Percentiles rank a stretch among this genome's conserved stretches.
Conservation (phyloP, 2,329 filamentous ascomycete species). For the Aurifilum marmelostoma region DNA sequence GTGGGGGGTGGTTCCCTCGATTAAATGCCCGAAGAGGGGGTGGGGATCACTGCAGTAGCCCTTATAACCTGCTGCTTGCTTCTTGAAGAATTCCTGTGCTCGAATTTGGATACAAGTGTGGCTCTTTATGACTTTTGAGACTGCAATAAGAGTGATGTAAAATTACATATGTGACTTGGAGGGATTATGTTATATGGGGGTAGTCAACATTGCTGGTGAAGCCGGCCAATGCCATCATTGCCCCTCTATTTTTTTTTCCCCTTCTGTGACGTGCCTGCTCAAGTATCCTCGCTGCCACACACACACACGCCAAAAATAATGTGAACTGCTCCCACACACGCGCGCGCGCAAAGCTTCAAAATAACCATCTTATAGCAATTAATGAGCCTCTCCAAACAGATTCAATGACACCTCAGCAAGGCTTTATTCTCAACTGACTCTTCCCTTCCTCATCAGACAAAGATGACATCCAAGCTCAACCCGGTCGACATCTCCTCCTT, state of each 20-base stretch:
- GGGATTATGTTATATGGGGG: neutral
- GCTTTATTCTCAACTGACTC: neutral
- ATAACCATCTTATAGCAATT: neutral
- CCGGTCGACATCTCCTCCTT: constrained; percentile 67
- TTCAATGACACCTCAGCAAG: neutral
- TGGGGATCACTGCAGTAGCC: too few relatives aligned
- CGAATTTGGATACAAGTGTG: neutral
- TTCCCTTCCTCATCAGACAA: neutral
- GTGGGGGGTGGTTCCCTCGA: too few relatives aligned
- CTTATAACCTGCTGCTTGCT: neutral
- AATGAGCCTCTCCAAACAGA: neutral
- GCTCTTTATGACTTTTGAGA: too few relatives aligned
- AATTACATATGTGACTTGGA: neutral
- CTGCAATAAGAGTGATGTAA: neutral
- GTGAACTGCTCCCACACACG: too few relatives aligned
- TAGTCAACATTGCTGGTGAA: neutral
- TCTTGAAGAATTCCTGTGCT: neutral
- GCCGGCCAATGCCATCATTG: neutral
- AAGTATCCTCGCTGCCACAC: neutral
- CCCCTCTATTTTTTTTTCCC: neutral
- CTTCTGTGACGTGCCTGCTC: neutral
- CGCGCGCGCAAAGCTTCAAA: neutral
- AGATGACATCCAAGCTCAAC: constrained; percentile 38
- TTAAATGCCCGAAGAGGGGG: neutral
- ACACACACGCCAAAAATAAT: too few relatives aligned